These are phyloP conservation scores for Simmondsia chinensis DNA, from an alignment of 148 eudicot genomes.

Conservation along the genomic window DNA sequence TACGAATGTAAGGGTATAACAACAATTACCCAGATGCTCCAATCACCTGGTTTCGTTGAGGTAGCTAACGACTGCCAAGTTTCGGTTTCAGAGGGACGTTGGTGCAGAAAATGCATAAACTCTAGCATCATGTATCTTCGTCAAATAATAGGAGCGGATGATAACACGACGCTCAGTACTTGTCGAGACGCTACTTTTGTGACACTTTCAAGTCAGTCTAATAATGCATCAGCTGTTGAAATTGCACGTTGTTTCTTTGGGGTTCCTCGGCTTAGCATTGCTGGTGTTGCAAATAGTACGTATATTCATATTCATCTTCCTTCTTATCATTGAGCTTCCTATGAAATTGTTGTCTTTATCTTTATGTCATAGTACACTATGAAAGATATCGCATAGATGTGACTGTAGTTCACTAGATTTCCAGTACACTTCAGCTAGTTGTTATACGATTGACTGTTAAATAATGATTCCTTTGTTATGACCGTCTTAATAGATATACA, in stretches of 20 bases:
- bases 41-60: constrained; percentile 66
- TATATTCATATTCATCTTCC: too few relatives aligned
- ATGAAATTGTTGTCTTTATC: neutral
- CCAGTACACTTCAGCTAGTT: too few relatives aligned
- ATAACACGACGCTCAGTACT: constrained; percentile 65
- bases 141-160: constrained; percentile 42
- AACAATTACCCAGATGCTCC: constrained; percentile 72
- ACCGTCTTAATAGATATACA: too few relatives aligned
- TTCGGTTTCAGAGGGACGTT: constrained; percentile 31
- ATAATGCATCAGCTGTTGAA: constrained; percentile 48
- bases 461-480: too few relatives aligned
- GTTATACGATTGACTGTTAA: too few relatives aligned
- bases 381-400: too few relatives aligned
- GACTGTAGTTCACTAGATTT: too few relatives aligned
- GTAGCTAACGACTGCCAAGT: constrained; percentile 46
- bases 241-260: constrained; percentile 88
- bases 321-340: too few relatives aligned
- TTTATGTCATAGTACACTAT: neutral
- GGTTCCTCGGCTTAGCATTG: constrained; percentile 49
- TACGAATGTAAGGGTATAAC: constrained; percentile 81
- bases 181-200: constrained; percentile 95
- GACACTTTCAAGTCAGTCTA: constrained; percentile 71
- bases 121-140: constrained; percentile 74
- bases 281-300: constrained; percentile 20
- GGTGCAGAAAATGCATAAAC: constrained; percentile 74